Conservation (phyloP, 2,329 filamentous ascomycete species). For the Exserohilum rostratum region DNA sequence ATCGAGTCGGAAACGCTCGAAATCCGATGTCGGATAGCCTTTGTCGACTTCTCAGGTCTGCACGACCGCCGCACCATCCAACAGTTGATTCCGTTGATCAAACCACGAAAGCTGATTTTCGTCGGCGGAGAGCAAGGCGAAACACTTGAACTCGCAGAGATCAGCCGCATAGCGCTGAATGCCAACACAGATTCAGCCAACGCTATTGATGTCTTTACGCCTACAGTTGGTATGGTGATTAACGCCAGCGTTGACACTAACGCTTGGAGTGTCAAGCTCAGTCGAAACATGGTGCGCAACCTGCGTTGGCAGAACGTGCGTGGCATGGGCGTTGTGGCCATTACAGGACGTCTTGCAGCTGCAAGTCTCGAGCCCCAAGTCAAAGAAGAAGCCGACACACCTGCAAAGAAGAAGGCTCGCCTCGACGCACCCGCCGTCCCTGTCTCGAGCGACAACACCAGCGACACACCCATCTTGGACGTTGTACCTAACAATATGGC, state of each 20-base stretch:
- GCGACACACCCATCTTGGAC: slow-evolving; percentile 62
- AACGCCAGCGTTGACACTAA: slow-evolving; percentile 97
- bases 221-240: slow-evolving; percentile 72
- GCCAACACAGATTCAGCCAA: slow-evolving; percentile 53
- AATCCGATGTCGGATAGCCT: slow-evolving; percentile 78
- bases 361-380: slow-evolving; percentile 49
- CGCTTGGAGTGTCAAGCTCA: slow-evolving; percentile 92
- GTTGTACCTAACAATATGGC: slow-evolving; percentile 66
- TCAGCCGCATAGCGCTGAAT: slow-evolving; percentile 73
- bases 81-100: slow-evolving; percentile 92
- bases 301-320: slow-evolving; percentile 95
- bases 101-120: slow-evolving; percentile 93
- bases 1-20: slow-evolving; percentile 67
- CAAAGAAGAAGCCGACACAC: slow-evolving; percentile 48
- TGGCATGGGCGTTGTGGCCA: slow-evolving; percentile 87
- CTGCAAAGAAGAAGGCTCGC: slow-evolving; percentile 61
- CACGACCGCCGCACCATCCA: slow-evolving; percentile 93
- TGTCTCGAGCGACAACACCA: slow-evolving; percentile 55
- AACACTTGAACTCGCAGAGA: slow-evolving; percentile 73
- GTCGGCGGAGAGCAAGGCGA: slow-evolving; percentile 80
- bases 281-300: slow-evolving; percentile 80
- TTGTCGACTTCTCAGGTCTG: slow-evolving; percentile 88
- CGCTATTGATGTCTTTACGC: slow-evolving; percentile 76
- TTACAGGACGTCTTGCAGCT: slow-evolving; percentile 75
- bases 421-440: slow-evolving; percentile 48